phyloP scores from a whole-genome alignment of 2,329 filamentous ascomycete genomes.

The Penicillium sp. region DNA sequence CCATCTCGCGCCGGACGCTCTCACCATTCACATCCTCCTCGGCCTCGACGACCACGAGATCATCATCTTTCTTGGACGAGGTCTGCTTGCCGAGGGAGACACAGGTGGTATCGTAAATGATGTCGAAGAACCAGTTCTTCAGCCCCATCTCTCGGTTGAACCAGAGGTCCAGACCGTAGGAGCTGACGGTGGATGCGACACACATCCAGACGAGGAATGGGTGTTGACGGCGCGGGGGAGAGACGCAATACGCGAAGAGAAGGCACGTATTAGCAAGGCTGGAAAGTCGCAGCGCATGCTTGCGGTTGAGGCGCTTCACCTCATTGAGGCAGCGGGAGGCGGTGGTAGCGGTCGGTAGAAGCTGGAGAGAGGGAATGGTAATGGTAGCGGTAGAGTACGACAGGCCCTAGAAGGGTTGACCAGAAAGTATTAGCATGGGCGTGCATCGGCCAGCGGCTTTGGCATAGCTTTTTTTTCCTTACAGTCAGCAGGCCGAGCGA shows the following conservation, averaged over 20 bases:
- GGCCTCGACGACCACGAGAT: slow-evolving; percentile 43
- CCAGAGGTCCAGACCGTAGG: slow-evolving; percentile 66
- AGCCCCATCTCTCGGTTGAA: slow-evolving; percentile 68
- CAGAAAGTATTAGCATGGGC: slow-evolving; percentile 18
- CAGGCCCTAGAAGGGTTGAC: slow-evolving; percentile 65
- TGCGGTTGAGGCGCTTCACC: slow-evolving; percentile 65
- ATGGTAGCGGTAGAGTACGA: slow-evolving; percentile 82
- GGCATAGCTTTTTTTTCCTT: slow-evolving; percentile 44
- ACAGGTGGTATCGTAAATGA: slow-evolving; percentile 50
- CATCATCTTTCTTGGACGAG: slow-evolving; percentile 40
- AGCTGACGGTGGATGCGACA: slow-evolving; percentile 57
- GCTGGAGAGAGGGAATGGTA: slow-evolving; percentile 77
- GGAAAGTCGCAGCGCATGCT: slow-evolving; percentile 69
- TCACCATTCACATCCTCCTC: slow-evolving; percentile 52
- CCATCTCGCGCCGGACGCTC: slow-evolving; percentile 50
- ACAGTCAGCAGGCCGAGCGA: slow-evolving; percentile 87
- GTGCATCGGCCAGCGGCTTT: neutral
- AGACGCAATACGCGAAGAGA: slow-evolving; percentile 75
- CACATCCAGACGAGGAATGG: slow-evolving; percentile 90
- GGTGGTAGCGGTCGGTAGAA: slow-evolving; percentile 73
- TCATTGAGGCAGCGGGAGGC: slow-evolving; percentile 72
- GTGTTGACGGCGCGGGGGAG: slow-evolving; percentile 74
- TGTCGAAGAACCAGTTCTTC: slow-evolving; percentile 36
- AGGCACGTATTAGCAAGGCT: slow-evolving; percentile 72
- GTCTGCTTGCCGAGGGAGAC: slow-evolving; percentile 21